phyloP scores from a whole-genome alignment of 2,329 filamentous ascomycete species.

The Colletotrichum incanum region DNA sequence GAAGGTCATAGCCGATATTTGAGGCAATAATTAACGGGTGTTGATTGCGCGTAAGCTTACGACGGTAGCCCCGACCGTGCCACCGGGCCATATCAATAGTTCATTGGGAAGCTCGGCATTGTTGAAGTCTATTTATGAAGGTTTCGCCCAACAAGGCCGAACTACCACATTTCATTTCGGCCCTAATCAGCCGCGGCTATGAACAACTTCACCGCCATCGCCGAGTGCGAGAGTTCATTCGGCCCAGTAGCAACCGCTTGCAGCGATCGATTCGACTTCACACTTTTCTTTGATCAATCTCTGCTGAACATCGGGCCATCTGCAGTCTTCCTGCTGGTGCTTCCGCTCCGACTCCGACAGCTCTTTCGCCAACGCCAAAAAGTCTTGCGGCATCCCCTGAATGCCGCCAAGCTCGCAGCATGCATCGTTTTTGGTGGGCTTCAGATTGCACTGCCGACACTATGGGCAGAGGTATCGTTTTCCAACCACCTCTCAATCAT shows the following conservation, averaged over 20 bases:
- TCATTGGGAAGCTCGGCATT: background rate
- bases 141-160: background rate
- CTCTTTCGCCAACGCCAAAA: slow-evolving; percentile 48
- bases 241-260: slow-evolving; percentile 48
- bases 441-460: slow-evolving; percentile 48
- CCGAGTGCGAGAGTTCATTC: slow-evolving; percentile 43
- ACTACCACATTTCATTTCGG: too few species aligned
- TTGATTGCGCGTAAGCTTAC: background rate
- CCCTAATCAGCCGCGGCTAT: background rate
- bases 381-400: slow-evolving; percentile 47
- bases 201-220: slow-evolving; percentile 30
- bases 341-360: slow-evolving; percentile 50
- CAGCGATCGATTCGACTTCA: slow-evolving; percentile 65
- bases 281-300: slow-evolving; percentile 62
- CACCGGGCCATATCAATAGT: background rate
- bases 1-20: too few species aligned
- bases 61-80: background rate
- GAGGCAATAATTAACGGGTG: background rate
- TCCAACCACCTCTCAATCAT: slow-evolving; percentile 51
- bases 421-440: slow-evolving; percentile 38
- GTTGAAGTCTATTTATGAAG: background rate
- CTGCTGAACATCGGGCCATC: slow-evolving; percentile 53
- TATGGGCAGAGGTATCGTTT: slow-evolving; percentile 47
- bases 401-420: slow-evolving; percentile 34
- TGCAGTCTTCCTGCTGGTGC: slow-evolving; percentile 50